Conservation (phyloP, 768 basidiomycete genomes). For the Gymnopilus dilepis region DNA sequence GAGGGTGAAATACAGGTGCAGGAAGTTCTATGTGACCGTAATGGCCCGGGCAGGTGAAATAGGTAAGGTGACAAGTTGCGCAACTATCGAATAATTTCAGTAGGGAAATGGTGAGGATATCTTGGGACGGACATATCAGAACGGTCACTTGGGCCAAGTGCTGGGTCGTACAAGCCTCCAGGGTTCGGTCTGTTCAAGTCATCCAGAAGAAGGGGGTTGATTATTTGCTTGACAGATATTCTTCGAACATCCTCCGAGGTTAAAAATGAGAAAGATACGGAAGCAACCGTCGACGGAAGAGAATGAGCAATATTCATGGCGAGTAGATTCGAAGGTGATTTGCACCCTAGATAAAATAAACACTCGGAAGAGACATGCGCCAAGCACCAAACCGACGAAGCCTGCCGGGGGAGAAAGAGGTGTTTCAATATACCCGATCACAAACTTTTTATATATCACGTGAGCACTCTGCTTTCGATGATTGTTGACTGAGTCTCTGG, state of each 20-base stretch:
- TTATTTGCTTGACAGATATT: constrained; percentile 97
- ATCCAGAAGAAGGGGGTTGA: constrained; percentile 92
- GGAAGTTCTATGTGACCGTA: constrained; percentile 98
- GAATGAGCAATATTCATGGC: constrained; percentile 91
- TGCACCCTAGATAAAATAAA: not conserved
- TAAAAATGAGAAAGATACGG: constrained; percentile 93
- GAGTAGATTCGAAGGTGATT: not conserved
- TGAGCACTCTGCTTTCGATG: not conserved
- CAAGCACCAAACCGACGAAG: not conserved
- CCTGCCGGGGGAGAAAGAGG: not conserved
- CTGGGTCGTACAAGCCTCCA: constrained; percentile 94
- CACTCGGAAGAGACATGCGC: not conserved
- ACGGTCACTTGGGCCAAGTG: constrained; percentile 87
- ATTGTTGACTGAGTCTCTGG: no score
- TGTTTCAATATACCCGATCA: constrained; percentile 12
- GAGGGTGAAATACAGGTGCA: constrained; percentile 92
- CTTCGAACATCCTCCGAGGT: constrained; percentile 85
- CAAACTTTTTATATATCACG: constrained; percentile 32
- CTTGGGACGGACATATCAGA: constrained; percentile 81
- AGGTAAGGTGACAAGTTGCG: constrained; percentile 89
- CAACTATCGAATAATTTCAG: constrained; percentile 61
- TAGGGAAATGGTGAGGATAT: constrained; percentile 5
- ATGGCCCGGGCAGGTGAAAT: constrained; percentile 96
- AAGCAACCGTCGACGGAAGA: constrained; percentile 81
- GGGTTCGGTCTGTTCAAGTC: constrained; percentile 91